A percentile compares a stretch with the other conserved stretches of the same genome.
Conservation (phyloP, 1,284 basidiomycete genomes). For the Malassezia japonica region DNA sequence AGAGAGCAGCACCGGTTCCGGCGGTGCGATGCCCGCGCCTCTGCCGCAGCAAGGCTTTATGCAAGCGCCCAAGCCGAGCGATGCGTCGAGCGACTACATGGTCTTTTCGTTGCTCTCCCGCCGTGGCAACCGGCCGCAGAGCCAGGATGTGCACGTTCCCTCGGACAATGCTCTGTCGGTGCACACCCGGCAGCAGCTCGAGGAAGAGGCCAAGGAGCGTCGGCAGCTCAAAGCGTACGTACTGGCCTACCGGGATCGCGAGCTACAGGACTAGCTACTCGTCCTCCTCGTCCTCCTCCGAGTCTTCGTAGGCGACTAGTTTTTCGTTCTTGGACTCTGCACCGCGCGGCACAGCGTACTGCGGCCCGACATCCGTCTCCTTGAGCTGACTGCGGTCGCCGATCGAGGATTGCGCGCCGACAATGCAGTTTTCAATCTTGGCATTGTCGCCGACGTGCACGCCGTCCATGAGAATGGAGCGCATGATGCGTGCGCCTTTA, state of each 20-base stretch:
- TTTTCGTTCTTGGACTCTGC: conserved; percentile 39
- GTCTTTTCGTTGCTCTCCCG: conserved; percentile 88
- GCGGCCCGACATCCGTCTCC: conserved; percentile 76
- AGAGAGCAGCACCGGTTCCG: conserved; percentile 51
- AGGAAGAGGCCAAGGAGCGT: conserved; percentile 36
- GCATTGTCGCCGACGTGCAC: conserved; percentile 78
- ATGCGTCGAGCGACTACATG: conserved; percentile 53
- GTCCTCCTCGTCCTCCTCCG: conserved; percentile 8
- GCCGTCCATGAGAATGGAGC: conserved; percentile 82
- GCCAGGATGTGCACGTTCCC: conserved; percentile 35
- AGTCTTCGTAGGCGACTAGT: conserved; percentile 19
- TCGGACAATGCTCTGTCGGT: conserved; percentile 33
- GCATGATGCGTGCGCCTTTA: conserved; percentile 69
- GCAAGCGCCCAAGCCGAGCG: not conserved
- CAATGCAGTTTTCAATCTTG: conserved; percentile 77
- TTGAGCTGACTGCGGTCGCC: conserved; percentile 69
- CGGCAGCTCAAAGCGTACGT: conserved; percentile 42
- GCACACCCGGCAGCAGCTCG: conserved; percentile 35
- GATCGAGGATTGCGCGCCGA: conserved; percentile 71
- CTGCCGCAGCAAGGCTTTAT: conserved; percentile 30
- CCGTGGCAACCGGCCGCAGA: conserved; percentile 79
- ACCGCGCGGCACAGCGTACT: conserved; percentile 60
- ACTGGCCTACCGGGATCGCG: conserved; percentile 24
- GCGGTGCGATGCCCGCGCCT: conserved; percentile 48
- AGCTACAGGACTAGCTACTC: not conserved